phyloP scores from a whole-genome alignment of 2,329 filamentous ascomycete species.

The Exophiala aquamarina region DNA sequence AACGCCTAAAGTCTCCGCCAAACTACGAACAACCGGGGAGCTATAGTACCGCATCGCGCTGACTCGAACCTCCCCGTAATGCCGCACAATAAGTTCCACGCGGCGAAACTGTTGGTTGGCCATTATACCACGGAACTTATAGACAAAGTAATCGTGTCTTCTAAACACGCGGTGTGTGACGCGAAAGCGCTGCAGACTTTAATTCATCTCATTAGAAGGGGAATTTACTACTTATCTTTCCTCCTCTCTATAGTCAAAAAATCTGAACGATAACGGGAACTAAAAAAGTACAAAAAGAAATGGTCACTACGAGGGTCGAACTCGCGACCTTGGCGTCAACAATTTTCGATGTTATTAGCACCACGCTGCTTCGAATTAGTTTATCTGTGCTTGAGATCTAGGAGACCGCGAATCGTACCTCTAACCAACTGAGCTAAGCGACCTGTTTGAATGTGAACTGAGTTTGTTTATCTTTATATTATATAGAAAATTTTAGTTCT shows the following conservation, averaged over 20 bases:
- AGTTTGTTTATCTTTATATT: background rate
- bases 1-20: too few relatives aligned
- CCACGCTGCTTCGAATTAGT: constrained; percentile 11
- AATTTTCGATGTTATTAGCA: constrained; percentile 16
- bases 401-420: background rate
- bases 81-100: constrained; percentile 4
- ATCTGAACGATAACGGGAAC: constrained; percentile 2
- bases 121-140: constrained; percentile 5
- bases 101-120: constrained; percentile 6
- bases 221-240: constrained; percentile 10
- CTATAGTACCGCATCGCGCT: background rate
- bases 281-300: constrained; percentile 11
- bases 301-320: constrained; percentile 22
- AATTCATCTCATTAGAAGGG: constrained; percentile 6
- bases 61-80: background rate
- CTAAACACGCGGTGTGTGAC: constrained; percentile 4
- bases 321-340: constrained; percentile 19
- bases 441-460: constrained; percentile 10
- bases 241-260: constrained; percentile 6
- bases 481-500: constrained; percentile 10
- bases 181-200: constrained; percentile 4
- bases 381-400: background rate
- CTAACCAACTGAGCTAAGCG: constrained; percentile 16
- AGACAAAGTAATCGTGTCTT: constrained; percentile 3
- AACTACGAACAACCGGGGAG: too few relatives aligned